Evolutionary conservation across 306 rosid genomes (phyloP).

Genomic region (Carpinus viminea): DNA sequence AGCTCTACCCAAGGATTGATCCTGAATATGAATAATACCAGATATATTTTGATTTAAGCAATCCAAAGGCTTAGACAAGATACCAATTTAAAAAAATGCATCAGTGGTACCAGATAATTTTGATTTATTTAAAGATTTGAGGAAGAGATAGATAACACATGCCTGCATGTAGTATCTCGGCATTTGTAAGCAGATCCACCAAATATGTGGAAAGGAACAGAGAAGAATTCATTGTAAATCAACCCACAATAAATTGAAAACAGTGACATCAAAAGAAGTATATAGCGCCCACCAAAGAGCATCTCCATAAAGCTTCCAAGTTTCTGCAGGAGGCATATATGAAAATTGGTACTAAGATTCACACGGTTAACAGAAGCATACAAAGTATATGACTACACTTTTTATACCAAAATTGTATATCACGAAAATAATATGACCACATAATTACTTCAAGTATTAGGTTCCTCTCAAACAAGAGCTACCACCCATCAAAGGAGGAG

Average conservation of each 20-base stretch:
- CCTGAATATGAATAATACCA: not conserved
- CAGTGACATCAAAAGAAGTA: constrained; percentile 89
- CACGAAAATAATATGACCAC: not conserved
- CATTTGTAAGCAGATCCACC: constrained; percentile 93
- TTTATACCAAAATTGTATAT: not conserved
- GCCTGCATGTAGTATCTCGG: constrained; percentile 82
- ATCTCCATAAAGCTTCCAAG: constrained; percentile 99
- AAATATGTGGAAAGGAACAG: constrained; percentile 92
- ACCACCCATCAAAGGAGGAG: not conserved
- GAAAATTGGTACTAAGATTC: constrained; percentile 20
- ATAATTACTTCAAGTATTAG: constrained; percentile 17
- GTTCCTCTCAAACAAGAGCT: constrained; percentile 1
- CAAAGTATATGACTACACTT: not conserved
- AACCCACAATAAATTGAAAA: constrained; percentile 98
- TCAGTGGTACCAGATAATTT: constrained; percentile 4
- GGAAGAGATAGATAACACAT: constrained; percentile 32
- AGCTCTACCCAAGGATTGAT: not conserved
- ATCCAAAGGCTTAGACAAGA: not conserved
- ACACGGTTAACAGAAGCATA: constrained; percentile 3
- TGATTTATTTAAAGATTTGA: not conserved
- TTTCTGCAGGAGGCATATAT: constrained; percentile 56
- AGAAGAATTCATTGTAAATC: constrained; percentile 97
- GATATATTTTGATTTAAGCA: not conserved
- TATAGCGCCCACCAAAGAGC: constrained; percentile 97
- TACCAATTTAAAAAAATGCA: not conserved